Conservation (phyloP, 2,329 filamentous ascomycete genomes). For the Monilinia fructigena region DNA sequence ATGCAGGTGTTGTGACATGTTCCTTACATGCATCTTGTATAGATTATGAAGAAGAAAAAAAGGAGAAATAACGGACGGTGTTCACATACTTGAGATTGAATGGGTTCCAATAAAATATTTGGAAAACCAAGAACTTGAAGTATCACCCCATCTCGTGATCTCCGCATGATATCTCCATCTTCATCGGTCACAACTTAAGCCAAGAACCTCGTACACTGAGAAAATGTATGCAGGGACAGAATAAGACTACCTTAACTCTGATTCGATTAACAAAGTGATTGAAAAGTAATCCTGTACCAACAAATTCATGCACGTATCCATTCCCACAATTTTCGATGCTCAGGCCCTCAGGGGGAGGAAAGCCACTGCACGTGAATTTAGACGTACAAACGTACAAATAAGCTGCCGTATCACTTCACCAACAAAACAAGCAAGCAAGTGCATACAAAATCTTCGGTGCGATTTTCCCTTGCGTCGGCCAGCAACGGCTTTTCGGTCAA, state of each 20-base stretch:
- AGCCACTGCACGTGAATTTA: constrained; percentile 17
- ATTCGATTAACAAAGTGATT: constrained; percentile 3
- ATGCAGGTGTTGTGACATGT: constrained; percentile 5
- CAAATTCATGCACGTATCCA: constrained; percentile 8
- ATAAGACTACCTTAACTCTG: background rate
- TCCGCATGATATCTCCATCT: constrained; percentile 19
- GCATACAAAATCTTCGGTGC: background rate
- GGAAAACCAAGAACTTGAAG: background rate
- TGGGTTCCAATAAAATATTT: background rate
- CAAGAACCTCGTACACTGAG: background rate
- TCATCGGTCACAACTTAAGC: constrained; percentile 8
- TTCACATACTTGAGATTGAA: background rate
- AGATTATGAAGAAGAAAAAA: background rate
- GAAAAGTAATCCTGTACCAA: background rate
- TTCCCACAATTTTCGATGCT: constrained; percentile 8
- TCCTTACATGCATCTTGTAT: constrained; percentile 2
- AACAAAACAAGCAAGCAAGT: constrained; percentile 12
- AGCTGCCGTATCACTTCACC: constrained; percentile 10
- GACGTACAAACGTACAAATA: constrained; percentile 6
- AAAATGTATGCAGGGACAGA: background rate
- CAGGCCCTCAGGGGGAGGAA: constrained; percentile 13
- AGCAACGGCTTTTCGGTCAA: constrained; percentile 21
- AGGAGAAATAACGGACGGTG: background rate
- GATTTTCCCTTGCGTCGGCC: constrained; percentile 19
- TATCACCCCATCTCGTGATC: constrained; percentile 21